A percentile compares a stretch with the other conserved stretches of the same genome.
Evolutionary conservation across 2,329 filamentous ascomycete species (phyloP).

Genomic region (Thielaviopsis musarum): DNA sequence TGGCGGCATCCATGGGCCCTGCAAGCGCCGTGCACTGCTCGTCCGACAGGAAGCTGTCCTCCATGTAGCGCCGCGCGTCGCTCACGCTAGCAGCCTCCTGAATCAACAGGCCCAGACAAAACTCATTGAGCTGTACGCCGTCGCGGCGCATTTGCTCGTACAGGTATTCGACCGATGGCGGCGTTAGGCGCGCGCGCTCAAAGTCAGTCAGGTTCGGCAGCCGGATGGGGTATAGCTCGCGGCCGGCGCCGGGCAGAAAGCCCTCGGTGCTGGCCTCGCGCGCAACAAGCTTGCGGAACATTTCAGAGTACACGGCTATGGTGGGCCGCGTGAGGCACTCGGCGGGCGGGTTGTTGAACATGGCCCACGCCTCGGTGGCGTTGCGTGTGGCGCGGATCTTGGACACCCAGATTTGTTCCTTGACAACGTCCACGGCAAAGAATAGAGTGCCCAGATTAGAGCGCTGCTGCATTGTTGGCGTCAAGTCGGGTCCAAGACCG

Average conservation of each 20-base stretch:
- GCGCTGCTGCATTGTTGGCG: constrained; percentile 39
- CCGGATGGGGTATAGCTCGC: constrained; percentile 12
- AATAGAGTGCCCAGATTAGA: constrained; percentile 5
- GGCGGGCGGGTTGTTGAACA: constrained; percentile 25
- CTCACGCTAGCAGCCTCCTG: constrained; percentile 26
- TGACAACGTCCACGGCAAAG: neutral
- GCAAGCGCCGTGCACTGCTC: constrained; percentile 2
- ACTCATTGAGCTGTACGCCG: constrained; percentile 30
- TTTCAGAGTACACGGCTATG: constrained; percentile 35
- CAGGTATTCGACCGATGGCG: constrained; percentile 41
- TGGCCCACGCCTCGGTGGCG: constrained; percentile 42
- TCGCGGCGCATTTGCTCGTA: constrained; percentile 39
- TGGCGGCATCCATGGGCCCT: constrained; percentile 12
- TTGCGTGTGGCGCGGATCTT: constrained; percentile 42
- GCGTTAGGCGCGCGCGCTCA: constrained; percentile 43
- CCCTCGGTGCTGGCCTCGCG: constrained; percentile 14
- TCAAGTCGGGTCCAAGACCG: constrained; percentile 31
- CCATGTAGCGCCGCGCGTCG: constrained; percentile 3
- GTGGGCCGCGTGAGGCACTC: constrained; percentile 21
- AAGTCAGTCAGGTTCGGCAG: constrained; percentile 41
- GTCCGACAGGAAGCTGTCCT: constrained; percentile 1
- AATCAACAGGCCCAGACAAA: constrained; percentile 39
- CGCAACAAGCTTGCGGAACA: constrained; percentile 40
- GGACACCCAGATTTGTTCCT: constrained; percentile 31
- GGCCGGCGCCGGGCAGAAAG: constrained; percentile 15